A percentile compares a stretch with the other conserved stretches of the same genome.
These are phyloP conservation scores for Plasmodium vinckei DNA, from an alignment of 169 alveolate species.

Conservation along the genomic window DNA sequence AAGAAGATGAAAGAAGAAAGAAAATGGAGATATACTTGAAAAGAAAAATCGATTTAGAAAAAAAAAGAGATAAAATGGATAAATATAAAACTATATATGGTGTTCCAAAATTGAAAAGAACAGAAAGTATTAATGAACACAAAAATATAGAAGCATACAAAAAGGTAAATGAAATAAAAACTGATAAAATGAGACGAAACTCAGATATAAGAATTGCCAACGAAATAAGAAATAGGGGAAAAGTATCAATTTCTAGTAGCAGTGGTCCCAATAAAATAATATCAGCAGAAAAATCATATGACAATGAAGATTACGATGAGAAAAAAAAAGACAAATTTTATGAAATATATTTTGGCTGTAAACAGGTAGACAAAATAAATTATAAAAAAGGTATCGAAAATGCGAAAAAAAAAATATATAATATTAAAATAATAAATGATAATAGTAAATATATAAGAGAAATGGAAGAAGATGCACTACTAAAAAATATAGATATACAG, in stretches of 20 bases:
- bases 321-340: conserved; percentile 10
- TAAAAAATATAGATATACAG: not conserved
- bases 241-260: not conserved
- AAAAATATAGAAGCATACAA: not conserved
- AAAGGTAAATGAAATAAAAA: not conserved
- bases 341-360: conserved; percentile 19
- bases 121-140: not conserved
- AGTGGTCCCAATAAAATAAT: not conserved
- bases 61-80: not conserved
- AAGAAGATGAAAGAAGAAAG: not conserved
- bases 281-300: not conserved
- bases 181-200: not conserved
- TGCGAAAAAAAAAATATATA: no score
- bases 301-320: not conserved
- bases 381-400: no score
- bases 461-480: not conserved
- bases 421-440: no score
- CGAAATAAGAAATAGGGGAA: not conserved
- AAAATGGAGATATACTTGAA: not conserved
- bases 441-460: not conserved
- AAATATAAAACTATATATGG: not conserved
- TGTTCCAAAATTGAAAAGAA: not conserved
- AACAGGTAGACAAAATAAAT: no score
- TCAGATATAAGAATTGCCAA: no score
- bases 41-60: not conserved